Conservation (phyloP, 2,329 filamentous ascomycete genomes). For the Emergomyces orientalis region DNA sequence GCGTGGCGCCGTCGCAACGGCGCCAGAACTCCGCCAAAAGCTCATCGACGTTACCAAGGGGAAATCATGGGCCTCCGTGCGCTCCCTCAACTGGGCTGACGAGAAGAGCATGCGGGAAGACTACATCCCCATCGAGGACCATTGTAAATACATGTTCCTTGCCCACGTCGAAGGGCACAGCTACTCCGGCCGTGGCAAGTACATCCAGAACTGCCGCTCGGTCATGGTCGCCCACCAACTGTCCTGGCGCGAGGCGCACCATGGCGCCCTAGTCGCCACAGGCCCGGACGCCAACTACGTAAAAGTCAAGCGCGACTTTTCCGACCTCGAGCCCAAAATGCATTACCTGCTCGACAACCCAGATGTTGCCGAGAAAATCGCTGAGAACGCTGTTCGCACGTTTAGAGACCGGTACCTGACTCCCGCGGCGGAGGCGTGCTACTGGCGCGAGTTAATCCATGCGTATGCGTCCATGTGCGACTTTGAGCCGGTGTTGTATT, state of each 20-base stretch:
- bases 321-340: constrained; percentile 43
- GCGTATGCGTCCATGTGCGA: constrained; percentile 32
- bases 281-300: constrained; percentile 44
- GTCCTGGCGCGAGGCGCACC: constrained; percentile 42
- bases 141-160: constrained; percentile 47
- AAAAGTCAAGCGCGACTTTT: constrained; percentile 45
- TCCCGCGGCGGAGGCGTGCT: constrained; percentile 47
- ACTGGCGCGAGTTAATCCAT: constrained; percentile 43
- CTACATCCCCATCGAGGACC: constrained; percentile 43
- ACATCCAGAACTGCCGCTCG: constrained; percentile 44
- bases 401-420: constrained; percentile 48
- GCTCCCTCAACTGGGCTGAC: constrained; percentile 34
- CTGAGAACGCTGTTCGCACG: constrained; percentile 39
- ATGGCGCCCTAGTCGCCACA: constrained; percentile 36
- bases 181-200: constrained; percentile 47
- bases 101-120: constrained; percentile 32
- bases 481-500: constrained; percentile 33
- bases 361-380: constrained; percentile 40
- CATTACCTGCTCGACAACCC: constrained; percentile 37
- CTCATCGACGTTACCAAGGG: constrained; percentile 32
- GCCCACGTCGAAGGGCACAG: constrained; percentile 46
- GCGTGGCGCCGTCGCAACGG: constrained; percentile 38
- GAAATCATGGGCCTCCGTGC: constrained; percentile 41
- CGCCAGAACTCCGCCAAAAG: constrained; percentile 30
- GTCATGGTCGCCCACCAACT: constrained; percentile 43